A percentile compares a stretch with the other conserved stretches of the same genome.
Conservation (phyloP, 1,139 yeast genomes). For the Candida sanyaensis region DNA sequence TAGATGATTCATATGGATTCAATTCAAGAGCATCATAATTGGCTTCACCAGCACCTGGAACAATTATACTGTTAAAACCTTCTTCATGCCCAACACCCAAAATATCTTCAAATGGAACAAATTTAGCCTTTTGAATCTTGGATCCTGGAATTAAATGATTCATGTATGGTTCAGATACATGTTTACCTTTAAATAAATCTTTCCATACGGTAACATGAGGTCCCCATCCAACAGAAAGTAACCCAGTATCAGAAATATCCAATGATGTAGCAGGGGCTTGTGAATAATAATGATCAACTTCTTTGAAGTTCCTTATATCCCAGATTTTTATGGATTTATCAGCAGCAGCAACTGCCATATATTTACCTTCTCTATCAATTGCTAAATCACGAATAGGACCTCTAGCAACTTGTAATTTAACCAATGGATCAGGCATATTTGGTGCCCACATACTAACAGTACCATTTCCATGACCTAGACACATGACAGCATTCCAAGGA, state of each 20-base stretch:
- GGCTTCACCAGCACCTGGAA: slow-evolving; percentile 99
- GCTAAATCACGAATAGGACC: slow-evolving; percentile 91
- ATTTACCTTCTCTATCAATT: slow-evolving; percentile 86
- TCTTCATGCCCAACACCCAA: slow-evolving; percentile 82
- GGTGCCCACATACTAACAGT: slow-evolving; percentile 95
- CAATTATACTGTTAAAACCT: slow-evolving; percentile 78
- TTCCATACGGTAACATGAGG: slow-evolving; percentile 92
- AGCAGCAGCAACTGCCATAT: slow-evolving; percentile 92
- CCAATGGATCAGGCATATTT: slow-evolving; percentile 81
- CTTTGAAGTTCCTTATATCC: slow-evolving; percentile 87
- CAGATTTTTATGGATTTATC: slow-evolving; percentile 86
- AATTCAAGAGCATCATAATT: slow-evolving; percentile 92
- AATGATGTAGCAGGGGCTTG: slow-evolving; percentile 87
- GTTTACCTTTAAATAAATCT: slow-evolving; percentile 56
- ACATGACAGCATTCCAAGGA: slow-evolving; percentile 95
- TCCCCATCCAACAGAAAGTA: slow-evolving; percentile 90
- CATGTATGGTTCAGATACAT: slow-evolving; percentile 84
- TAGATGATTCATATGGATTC: slow-evolving; percentile 89
- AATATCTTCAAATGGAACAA: slow-evolving; percentile 95
- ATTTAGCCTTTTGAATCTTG: slow-evolving; percentile 63
- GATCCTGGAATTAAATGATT: slow-evolving; percentile 83
- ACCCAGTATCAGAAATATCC: slow-evolving; percentile 84
- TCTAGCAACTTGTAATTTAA: slow-evolving; percentile 72
- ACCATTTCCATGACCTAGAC: slow-evolving; percentile 92
- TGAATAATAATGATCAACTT: slow-evolving; percentile 68